Evolutionary conservation across 1,284 basidiomycete species (phyloP).

Genomic region (Trametes versicolor): DNA sequence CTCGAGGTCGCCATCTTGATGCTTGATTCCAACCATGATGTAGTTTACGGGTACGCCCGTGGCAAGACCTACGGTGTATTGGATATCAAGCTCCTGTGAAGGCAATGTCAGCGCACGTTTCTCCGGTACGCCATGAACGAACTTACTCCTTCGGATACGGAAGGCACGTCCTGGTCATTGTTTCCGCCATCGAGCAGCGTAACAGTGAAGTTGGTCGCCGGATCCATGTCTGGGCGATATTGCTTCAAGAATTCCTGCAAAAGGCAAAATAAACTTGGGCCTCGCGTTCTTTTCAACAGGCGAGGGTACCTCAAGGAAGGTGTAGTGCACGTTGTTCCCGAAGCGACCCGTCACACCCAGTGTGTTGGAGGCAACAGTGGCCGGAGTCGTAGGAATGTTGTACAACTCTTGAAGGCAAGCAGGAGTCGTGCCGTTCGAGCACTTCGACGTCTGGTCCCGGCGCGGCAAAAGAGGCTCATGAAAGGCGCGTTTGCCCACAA

Average conservation of each 20-base stretch:
- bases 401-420: slow-evolving; percentile 63
- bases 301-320: slow-evolving; percentile 52
- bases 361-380: slow-evolving; percentile 52
- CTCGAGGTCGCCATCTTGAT: slow-evolving; percentile 26
- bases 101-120: neutral
- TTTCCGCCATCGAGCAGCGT: slow-evolving; percentile 58
- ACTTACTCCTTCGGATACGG: slow-evolving; percentile 59
- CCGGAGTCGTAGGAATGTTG: slow-evolving; percentile 56
- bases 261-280: neutral
- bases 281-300: neutral
- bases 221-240: slow-evolving; percentile 60
- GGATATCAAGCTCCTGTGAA: slow-evolving; percentile 62
- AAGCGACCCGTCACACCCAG: slow-evolving; percentile 67
- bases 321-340: slow-evolving; percentile 58
- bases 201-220: slow-evolving; percentile 41
- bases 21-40: slow-evolving; percentile 26
- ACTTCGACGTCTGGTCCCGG: slow-evolving; percentile 37
- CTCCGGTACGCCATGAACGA: slow-evolving; percentile 3
- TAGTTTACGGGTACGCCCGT: slow-evolving; percentile 49
- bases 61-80: slow-evolving; percentile 66
- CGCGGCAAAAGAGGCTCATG: slow-evolving; percentile 22
- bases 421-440: slow-evolving; percentile 58
- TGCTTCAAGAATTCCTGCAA: slow-evolving; percentile 56
- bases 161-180: slow-evolving; percentile 48
- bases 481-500: slow-evolving; percentile 15